Base-by-base conservation (phyloP, 1,139 yeast genomes). In the Yamadazyma taylorii region DNA sequence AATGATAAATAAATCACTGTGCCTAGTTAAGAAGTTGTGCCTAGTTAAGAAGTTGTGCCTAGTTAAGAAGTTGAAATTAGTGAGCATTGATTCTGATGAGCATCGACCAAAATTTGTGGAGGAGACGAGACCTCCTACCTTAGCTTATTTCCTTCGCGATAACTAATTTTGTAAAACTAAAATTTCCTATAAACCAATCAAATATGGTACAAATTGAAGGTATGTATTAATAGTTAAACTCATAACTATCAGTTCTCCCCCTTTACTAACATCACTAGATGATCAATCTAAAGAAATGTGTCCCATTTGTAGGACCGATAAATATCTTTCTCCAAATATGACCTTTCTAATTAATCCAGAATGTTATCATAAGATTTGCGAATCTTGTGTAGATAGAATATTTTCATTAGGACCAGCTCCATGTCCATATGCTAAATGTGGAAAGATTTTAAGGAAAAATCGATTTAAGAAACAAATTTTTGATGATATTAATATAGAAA, bases 291-390 rank as follows among this genome's bases (percentile, higher is more conserved):
- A 69, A 60, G 98, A 92, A 64, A 83, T 90, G 82, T 92, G 99
- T 71, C 98, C 98, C 28, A 89, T 94, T 55, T 92, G 99, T 71
- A 88, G 92, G 63, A 89, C 97, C 32, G 96, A 94, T 59, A 72
- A 92, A 60, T 92, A 92, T 60, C 71, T 92, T 45, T 88, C 96
- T 32, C 97, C 98, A 26, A 90, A 90, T 52, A 86, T 92, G 85
- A 81, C 76, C 51, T 90, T 92, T 56, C 76, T 92, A 40, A 90
- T 92, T 43, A 92, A 92, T 53, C 96, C 97, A 0, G 98, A 92
- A 58, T 92, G 99, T 63, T 92, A 94, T 58, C 99, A 92, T 58
- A 90, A 88, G 70, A 92, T 92, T 60, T 92, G 98, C 65, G 96
- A 88, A 56, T 83, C 95, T 3, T 92, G 98, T 63, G 97, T 89